Evolutionary conservation across 2,329 filamentous ascomycete genomes (phyloP).

Genomic region (Trichophyton benhamiae): DNA sequence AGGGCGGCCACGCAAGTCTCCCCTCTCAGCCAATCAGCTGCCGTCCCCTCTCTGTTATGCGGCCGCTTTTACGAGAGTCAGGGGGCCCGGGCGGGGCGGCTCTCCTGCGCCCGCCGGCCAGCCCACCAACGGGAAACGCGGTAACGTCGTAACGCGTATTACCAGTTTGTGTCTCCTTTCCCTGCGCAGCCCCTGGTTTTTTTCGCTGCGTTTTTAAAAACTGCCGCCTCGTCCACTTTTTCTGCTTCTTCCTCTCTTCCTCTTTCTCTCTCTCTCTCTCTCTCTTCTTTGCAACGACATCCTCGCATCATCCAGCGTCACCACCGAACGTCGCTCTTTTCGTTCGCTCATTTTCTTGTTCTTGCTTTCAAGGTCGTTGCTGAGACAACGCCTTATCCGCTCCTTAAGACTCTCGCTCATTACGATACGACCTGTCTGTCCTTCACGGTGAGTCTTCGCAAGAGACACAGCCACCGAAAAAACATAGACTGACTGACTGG

Average conservation of each 20-base stretch:
- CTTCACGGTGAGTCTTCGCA: background rate
- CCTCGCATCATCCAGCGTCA: background rate
- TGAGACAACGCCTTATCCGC: background rate
- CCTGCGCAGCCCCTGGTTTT: no score
- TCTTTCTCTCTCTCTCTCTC: background rate
- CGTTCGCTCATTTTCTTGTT: background rate
- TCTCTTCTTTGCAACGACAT: background rate
- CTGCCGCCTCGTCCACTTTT: background rate
- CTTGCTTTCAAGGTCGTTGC: slow-evolving; percentile 2
- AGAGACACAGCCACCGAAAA: background rate
- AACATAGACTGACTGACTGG: background rate
- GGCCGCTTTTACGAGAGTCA: background rate
- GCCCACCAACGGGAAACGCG: background rate
- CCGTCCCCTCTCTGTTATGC: background rate
- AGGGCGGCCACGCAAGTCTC: background rate
- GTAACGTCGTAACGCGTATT: background rate
- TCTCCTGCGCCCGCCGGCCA: background rate
- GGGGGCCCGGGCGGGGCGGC: background rate
- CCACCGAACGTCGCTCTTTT: no score
- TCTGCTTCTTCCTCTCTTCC: background rate
- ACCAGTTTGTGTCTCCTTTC: background rate
- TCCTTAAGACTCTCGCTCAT: background rate
- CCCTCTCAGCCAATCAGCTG: background rate
- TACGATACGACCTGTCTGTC: background rate
- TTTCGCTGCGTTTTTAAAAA: no score